Base-by-base conservation (phyloP, 352 stramenopile genomes). In the Globisporangium megalacanthum region DNA sequence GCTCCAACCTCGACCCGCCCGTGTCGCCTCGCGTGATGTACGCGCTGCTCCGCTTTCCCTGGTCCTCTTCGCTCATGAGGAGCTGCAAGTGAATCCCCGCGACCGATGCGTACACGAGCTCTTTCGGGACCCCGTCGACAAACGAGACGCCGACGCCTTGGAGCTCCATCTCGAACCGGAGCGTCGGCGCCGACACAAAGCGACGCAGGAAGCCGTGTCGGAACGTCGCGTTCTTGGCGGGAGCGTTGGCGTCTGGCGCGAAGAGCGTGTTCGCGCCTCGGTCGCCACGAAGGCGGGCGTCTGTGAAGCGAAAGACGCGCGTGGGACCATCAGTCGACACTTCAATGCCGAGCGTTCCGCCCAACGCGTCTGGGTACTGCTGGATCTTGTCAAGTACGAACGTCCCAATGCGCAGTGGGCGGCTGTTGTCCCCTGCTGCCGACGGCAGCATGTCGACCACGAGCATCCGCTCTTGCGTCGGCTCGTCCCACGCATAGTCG, bases 361-460 rank as follows among this genome's bases (percentile, higher is more conserved):
- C 71, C 10, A 94, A 61, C n/a, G 70, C 75, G 69, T 94, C 83
- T 0, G 83, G 79, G 49, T 92, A 93, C 9, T 66, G 66, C 33
- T 89, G 69, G 49, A 95, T 90, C 60, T 89, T 89, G 59, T 95
- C 86, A 33, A 95, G 52, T 25, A 74, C 67, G 54, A 95, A 95
- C 19, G 72, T 85, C 17, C 86, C 86, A 41, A 95, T 94, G 8
- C 83, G 81, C 20, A 95, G 60, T 19, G 86, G 86, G 14, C 86
- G 80, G 53, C 83, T 93, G 51, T 94, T 94, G 55, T 95, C 86
- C 7, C 86, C 84, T 58, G 86, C 86, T 44, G 85, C 83, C 11
- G 86, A 95, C 6, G 86, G 86, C 11, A 95, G 77, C 83, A 94
- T 94, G 42, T 95, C 86, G 3, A 95, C 86, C 1, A 95, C 81